These are phyloP conservation scores for Coemansia sp. DNA, from an alignment of 192 early-diverging fungal species.

Conservation along the genomic window DNA sequence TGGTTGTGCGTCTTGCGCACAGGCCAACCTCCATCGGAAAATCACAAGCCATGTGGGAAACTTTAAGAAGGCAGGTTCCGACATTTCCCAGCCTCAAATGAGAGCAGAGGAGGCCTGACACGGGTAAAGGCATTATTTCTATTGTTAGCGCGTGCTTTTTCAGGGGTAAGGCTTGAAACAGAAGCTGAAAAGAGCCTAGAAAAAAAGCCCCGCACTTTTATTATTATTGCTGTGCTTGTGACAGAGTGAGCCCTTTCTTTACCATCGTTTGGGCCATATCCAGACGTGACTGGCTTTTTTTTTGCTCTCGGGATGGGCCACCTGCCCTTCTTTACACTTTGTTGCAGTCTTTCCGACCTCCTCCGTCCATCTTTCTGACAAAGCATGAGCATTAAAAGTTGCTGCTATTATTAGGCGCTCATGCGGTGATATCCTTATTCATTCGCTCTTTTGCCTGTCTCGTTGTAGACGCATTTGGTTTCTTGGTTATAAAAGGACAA, in stretches of 20 bases:
- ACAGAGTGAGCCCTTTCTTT: neutral
- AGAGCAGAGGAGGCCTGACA: neutral
- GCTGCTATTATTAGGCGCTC: neutral
- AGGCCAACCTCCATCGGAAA: constrained; percentile 6
- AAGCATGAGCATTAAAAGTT: neutral
- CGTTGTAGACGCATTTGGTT: neutral
- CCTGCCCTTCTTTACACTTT: neutral
- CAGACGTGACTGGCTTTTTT: constrained; percentile 17
- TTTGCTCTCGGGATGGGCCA: constrained; percentile 4
- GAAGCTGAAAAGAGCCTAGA: too few relatives aligned
- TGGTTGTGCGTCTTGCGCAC: neutral
- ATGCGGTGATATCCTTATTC: neutral
- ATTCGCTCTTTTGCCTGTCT: neutral
- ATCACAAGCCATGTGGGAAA: constrained; percentile 7
- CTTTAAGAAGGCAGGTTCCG: neutral
- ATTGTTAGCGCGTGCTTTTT: neutral
- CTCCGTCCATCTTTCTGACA: constrained; percentile 4
- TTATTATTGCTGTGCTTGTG: constrained; percentile 5
- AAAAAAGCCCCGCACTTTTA: neutral
- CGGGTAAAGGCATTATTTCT: neutral
- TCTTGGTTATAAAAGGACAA: neutral
- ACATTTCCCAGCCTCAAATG: constrained; percentile 2
- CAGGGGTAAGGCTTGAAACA: neutral
- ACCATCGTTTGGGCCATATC: neutral
- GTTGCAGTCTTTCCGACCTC: constrained; percentile 3